These are phyloP conservation scores for Polygonum maritimum DNA, from an alignment of 148 eudicot genomes.

Conservation along the genomic window DNA sequence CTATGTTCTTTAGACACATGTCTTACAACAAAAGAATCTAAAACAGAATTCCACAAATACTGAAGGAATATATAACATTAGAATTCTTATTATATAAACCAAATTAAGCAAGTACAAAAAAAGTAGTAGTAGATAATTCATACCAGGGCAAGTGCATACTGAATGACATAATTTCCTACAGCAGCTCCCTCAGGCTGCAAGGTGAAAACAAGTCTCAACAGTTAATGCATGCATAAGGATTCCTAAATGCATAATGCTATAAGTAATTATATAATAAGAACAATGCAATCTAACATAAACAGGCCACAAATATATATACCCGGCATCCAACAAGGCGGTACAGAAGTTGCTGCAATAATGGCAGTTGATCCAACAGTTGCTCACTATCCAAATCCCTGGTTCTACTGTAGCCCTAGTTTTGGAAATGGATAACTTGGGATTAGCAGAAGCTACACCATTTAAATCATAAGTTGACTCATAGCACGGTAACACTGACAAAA, in stretches of 20 bases:
- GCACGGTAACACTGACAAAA: neutral
- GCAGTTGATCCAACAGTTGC: constrained; percentile 79
- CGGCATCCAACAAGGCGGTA: constrained; percentile 90
- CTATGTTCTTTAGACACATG: neutral
- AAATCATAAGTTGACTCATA: neutral
- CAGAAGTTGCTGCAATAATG: constrained; percentile 84
- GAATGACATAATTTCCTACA: constrained; percentile 76
- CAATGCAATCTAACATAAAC: neutral
- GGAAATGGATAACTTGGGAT: neutral
- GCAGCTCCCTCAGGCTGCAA: constrained; percentile 99
- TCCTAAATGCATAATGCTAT: neutral
- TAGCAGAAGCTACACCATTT: neutral
- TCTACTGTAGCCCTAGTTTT: constrained; percentile 69
- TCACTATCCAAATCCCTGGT: constrained; percentile 85
- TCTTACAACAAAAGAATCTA: neutral
- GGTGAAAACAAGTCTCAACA: constrained; percentile 3
- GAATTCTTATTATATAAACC: neutral
- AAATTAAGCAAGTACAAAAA: neutral
- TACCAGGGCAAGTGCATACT: constrained; percentile 99
- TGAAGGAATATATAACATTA: neutral
- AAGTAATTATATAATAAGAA: neutral
- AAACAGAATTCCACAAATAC: neutral
- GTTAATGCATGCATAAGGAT: neutral
- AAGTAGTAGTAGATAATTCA: constrained; percentile 14
- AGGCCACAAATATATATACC: constrained; percentile 32